Evolutionary conservation across 1,139 yeast species (phyloP).

Genomic region (Magnusiomyces paraingens): DNA sequence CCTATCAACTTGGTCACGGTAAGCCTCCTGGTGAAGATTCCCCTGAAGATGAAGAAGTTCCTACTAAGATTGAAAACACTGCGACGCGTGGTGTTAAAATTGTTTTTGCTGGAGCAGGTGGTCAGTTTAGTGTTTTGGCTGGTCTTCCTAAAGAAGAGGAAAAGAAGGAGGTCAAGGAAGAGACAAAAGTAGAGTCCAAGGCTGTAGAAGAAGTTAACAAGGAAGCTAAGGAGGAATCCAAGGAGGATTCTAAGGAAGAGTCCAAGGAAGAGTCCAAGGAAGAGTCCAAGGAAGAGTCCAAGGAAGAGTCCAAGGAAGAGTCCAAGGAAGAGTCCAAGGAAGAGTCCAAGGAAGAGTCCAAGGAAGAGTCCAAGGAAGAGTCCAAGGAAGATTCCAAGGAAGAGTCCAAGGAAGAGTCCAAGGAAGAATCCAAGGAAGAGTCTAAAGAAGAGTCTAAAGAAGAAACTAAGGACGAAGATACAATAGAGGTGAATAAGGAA

Average conservation of each 20-base stretch:
- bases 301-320: too few species aligned
- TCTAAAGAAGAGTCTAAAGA: too few species aligned
- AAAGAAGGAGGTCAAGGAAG: neutral
- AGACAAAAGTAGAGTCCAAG: neutral
- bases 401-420: too few species aligned
- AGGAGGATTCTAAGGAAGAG: too few species aligned
- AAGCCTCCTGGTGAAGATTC: conserved; percentile 71
- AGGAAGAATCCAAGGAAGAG: too few species aligned
- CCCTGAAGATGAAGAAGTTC: conserved; percentile 44
- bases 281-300: too few species aligned
- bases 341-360: neutral
- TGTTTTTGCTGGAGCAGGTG: conserved; percentile 76
- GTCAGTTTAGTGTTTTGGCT: conserved; percentile 87
- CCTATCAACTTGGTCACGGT: conserved; percentile 93
- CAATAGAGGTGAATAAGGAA: too few species aligned
- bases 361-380: neutral
- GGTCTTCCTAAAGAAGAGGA: conserved; percentile 42
- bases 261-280: too few species aligned
- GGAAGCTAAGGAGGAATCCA: neutral
- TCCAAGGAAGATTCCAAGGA: too few species aligned
- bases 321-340: too few species aligned
- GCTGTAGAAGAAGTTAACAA: neutral
- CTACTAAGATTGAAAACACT: conserved; percentile 73
- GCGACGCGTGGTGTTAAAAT: conserved; percentile 81
- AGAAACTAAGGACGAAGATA: too few species aligned